Evolutionary conservation across 2,329 filamentous ascomycete species (phyloP), one percentile per base, ranked within the genome.

Genomic region (Cladorrhinum sp.): DNA sequence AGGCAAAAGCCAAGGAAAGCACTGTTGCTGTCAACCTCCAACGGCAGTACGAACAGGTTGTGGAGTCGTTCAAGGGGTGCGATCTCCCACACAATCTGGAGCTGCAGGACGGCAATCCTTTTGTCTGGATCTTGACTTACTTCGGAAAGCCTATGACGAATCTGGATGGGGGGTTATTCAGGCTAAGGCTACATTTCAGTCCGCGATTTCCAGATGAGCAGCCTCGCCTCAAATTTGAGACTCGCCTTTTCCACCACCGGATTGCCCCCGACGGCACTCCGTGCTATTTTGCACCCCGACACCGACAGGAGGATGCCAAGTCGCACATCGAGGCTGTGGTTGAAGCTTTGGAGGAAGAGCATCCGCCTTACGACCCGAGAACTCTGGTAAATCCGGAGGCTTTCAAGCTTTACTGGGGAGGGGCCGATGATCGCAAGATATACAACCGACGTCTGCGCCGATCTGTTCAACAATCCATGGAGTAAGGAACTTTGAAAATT

Each of bases 131-230:
- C 20, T 73, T 98, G 62, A 95, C 91, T 1, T 93, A 96, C 72
- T 96, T 97, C 72, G 95, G 95, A 24, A 85, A 88, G 58, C 91
- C 92, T 0, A 96, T 95, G 89, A 96, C 92, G 5, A 92, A 96
- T 67, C 84, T 98, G 1, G 94, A 98, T 68, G 94, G 93, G 16
- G 92, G 94, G 1, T 83, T 98, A 63, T 94, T 98, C 77, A 86
- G 85, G 63, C 88, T 97, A 73, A 88, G 82, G 68, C 80, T 98
- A 59, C 81, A 81, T 69, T 88, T 98, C 69, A 96, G 92, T 68
- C 88, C 91, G 5, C 84, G 86, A 5, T 98, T 97, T 70, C 95
- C 95, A 0, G 86, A 91, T 46, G 91, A 96, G 68, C 91, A 96
- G 69, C 95, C 94, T 23, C 87, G 94, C 33, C 89, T 93, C 59